A percentile compares a stretch with the other conserved stretches of the same genome.
phyloP scores from a whole-genome alignment of 2,329 filamentous ascomycete genomes.

The Fusarium redolens region DNA sequence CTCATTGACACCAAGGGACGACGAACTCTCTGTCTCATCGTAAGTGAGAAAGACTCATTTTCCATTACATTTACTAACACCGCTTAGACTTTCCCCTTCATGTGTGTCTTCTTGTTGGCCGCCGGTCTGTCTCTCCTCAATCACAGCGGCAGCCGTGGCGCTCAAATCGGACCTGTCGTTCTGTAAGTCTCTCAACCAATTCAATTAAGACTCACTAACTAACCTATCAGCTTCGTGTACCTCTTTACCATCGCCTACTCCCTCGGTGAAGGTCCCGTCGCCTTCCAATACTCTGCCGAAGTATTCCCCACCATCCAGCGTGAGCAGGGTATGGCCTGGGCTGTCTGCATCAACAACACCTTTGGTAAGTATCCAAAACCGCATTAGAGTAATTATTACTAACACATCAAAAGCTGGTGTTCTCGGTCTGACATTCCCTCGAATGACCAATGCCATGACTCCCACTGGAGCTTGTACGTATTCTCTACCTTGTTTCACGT shows the following conservation, averaged over 20 bases:
- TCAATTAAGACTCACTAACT: rapidly evolving
- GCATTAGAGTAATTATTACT: background rate
- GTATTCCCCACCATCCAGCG: constrained; percentile 53
- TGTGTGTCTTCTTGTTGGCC: constrained; percentile 49
- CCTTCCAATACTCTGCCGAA: constrained; percentile 54
- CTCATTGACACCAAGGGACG: constrained; percentile 30
- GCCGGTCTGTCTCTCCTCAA: constrained; percentile 49
- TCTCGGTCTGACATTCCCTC: constrained; percentile 49
- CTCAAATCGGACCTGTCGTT: constrained; percentile 45
- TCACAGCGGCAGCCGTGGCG: constrained; percentile 31
- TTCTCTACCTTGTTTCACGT: rapidly evolving
- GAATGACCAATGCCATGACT: constrained; percentile 48
- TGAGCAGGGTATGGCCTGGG: constrained; percentile 54
- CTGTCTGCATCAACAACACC: constrained; percentile 52
- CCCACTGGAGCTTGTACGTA: constrained; percentile 47
- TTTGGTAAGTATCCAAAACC: constrained; percentile 25
- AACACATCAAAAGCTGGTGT: constrained; percentile 36
- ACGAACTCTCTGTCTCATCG: constrained; percentile 31
- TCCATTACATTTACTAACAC: rapidly evolving
- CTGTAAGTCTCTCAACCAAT: constrained; percentile 15
- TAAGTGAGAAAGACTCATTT: background rate
- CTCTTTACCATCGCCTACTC: constrained; percentile 53
- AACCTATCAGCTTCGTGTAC: constrained; percentile 47
- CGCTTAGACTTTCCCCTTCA: constrained; percentile 49
- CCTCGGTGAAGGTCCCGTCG: constrained; percentile 51